Evolutionary conservation across 2,329 filamentous ascomycete genomes (phyloP).

Genomic region (Pseudocercospora vitis): DNA sequence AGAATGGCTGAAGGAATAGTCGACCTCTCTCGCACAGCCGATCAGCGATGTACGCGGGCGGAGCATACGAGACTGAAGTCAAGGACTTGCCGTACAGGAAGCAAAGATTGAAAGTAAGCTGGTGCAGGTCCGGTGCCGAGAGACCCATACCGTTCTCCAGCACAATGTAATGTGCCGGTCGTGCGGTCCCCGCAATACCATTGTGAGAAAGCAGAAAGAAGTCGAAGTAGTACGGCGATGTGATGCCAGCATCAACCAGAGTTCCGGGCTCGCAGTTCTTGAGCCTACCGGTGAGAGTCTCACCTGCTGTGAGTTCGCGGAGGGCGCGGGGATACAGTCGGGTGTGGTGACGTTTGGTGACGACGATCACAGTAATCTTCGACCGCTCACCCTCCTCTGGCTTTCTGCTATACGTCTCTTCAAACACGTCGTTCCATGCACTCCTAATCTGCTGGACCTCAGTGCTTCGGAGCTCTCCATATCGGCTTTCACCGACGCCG

Average conservation of each 20-base stretch:
- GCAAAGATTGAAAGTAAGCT: conserved; percentile 37
- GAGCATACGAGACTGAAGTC: conserved; percentile 38
- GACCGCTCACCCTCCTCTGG: background rate
- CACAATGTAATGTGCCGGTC: conserved; percentile 39
- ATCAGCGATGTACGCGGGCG: conserved; percentile 44
- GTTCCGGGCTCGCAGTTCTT: conserved; percentile 36
- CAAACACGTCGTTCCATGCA: conserved; percentile 14
- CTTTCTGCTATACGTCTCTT: background rate
- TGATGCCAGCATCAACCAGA: conserved; percentile 36
- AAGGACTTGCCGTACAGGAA: conserved; percentile 38
- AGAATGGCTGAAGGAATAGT: conserved; percentile 29
- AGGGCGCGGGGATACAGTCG: conserved; percentile 40
- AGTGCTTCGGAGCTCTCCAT: conserved; percentile 1
- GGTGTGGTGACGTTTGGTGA: conserved; percentile 44
- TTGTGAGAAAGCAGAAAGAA: conserved; percentile 42
- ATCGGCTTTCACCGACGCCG: conserved; percentile 41
- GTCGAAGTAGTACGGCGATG: conserved; percentile 33
- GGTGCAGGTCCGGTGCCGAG: conserved; percentile 26
- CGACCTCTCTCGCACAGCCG: conserved; percentile 42
- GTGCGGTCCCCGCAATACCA: conserved; percentile 36
- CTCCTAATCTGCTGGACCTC: conserved; percentile 11
- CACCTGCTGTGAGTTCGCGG: no score
- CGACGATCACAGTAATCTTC: conserved; percentile 38
- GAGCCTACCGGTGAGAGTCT: conserved; percentile 46
- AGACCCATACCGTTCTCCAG: conserved; percentile 34